Conservation (phyloP, 108 stramenopile genomes). For the Halocafeteria seosinensis region DNA sequence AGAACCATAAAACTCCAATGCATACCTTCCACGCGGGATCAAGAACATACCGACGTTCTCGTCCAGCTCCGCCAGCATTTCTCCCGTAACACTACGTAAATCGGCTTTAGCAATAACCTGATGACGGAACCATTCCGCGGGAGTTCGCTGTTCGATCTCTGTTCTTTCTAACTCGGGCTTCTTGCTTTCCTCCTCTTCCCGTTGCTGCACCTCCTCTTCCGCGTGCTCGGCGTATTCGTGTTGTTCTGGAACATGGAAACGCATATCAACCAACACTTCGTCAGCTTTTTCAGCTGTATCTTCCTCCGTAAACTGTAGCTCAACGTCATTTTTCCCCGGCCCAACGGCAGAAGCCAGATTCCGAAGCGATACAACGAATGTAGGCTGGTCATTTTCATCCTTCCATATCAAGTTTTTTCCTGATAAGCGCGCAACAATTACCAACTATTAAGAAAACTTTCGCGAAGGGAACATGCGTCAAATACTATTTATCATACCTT, state of each 20-base stretch:
- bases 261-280: slow-evolving; percentile 50
- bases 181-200: neutral
- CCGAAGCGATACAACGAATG: no score
- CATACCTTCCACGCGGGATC: slow-evolving; percentile 82
- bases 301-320: slow-evolving; percentile 34
- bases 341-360: slow-evolving; percentile 35
- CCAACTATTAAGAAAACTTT: no score
- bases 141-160: slow-evolving; percentile 41
- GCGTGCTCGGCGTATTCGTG: slow-evolving; percentile 58
- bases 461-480: no score
- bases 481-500: no score
- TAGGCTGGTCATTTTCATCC: no score
- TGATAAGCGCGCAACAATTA: no score
- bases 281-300: slow-evolving; percentile 19
- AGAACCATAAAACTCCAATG: slow-evolving; percentile 72
- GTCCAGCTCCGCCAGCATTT: slow-evolving; percentile 69
- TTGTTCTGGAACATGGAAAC: slow-evolving; percentile 75
- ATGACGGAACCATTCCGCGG: slow-evolving; percentile 55
- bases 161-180: slow-evolving; percentile 4
- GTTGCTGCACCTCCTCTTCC: slow-evolving; percentile 47
- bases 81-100: slow-evolving; percentile 54
- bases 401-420: no score
- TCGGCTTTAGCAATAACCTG: slow-evolving; percentile 58
- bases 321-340: slow-evolving; percentile 36
- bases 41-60: slow-evolving; percentile 78